Evolutionary conservation across 192 early-diverging fungal species (phyloP).

Genomic region (Backusella parvicylindrica): DNA sequence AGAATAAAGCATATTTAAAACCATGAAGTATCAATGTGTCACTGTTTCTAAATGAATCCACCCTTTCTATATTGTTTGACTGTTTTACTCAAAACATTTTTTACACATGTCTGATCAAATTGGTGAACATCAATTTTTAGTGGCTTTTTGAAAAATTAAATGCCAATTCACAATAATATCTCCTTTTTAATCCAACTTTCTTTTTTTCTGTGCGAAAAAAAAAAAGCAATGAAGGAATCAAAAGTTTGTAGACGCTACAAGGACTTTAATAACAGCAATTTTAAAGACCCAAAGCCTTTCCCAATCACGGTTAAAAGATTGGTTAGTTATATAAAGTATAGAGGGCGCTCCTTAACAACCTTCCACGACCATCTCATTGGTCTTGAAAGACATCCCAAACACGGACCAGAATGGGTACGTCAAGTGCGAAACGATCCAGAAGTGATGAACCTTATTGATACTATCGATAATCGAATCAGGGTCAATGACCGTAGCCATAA

Average conservation of each 20-base stretch:
- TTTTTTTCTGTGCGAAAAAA: not conserved
- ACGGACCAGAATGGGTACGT: not conserved
- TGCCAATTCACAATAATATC: too few species aligned
- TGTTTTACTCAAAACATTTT: too few species aligned
- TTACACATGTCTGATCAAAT: too few species aligned
- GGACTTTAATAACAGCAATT: not conserved
- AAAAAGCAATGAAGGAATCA: not conserved
- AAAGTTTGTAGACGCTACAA: not conserved
- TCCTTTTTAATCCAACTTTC: not conserved
- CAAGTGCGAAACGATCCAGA: not conserved
- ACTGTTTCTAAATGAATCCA: too few species aligned
- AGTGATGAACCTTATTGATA: not conserved
- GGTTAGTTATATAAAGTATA: not conserved
- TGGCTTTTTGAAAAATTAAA: too few species aligned
- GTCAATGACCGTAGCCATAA: not conserved
- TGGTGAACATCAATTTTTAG: too few species aligned
- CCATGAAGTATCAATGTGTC: too few species aligned
- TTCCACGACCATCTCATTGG: not conserved
- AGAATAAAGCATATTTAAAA: too few species aligned
- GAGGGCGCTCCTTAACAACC: not conserved
- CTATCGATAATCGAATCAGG: not conserved
- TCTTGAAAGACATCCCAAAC: not conserved
- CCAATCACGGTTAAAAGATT: not conserved
- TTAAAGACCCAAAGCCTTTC: not conserved
- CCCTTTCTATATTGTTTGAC: too few species aligned